Conservation (phyloP, 176 grass and related monocot genomes). For the Phyllostachys edulis region DNA sequence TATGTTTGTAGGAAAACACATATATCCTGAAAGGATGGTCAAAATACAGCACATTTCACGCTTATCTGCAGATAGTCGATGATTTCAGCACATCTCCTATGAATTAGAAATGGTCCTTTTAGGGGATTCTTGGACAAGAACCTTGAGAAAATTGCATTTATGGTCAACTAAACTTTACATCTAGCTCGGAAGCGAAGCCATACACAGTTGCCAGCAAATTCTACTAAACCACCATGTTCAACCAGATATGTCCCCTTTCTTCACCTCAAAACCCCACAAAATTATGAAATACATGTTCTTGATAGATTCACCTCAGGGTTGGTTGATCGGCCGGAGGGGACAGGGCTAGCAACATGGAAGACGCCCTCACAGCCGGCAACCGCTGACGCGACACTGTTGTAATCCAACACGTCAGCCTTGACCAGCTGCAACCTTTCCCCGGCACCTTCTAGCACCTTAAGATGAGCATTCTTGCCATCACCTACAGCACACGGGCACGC, state of each 20-base stretch:
- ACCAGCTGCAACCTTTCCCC: constrained; percentile 57
- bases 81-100: background rate
- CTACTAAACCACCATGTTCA: background rate
- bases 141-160: background rate
- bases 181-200: background rate
- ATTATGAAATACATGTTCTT: background rate
- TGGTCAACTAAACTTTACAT: background rate
- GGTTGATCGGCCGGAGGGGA: constrained; percentile 42
- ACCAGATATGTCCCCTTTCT: background rate
- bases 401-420: constrained; percentile 69
- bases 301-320: constrained; percentile 60
- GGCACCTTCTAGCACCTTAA: constrained; percentile 52
- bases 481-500: constrained; percentile 21
- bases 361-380: constrained; percentile 62
- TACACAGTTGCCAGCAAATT: background rate
- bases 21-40: background rate
- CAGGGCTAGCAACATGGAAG: constrained; percentile 82
- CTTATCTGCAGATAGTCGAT: background rate
- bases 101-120: background rate
- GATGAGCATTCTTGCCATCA: constrained; percentile 65
- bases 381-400: constrained; percentile 34
- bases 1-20: background rate
- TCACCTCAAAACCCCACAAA: background rate
- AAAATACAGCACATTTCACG: background rate
- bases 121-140: background rate